Evolutionary conservation across 768 basidiomycete species (phyloP).

Genomic region (Strobilomyces confusus): DNA sequence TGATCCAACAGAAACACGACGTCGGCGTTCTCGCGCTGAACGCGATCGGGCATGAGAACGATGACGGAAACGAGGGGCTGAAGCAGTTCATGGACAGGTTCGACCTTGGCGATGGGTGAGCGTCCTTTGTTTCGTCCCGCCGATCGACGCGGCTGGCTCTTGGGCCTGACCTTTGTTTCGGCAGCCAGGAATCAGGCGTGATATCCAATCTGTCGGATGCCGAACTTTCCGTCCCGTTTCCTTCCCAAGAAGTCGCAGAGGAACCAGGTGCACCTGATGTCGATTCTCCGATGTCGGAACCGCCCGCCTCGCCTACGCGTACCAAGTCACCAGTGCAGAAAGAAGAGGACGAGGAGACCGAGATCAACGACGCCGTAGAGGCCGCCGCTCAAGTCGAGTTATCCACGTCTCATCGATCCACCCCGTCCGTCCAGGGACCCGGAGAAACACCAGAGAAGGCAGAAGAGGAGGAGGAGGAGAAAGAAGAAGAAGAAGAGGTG

Average conservation of each 20-base stretch:
- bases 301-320: conserved; percentile 27
- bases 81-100: conserved; percentile 53
- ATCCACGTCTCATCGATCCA: conserved; percentile 12
- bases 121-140: conserved; percentile 5
- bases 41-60: conserved; percentile 30
- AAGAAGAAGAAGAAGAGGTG: conserved; percentile 8
- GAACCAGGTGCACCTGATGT: conserved; percentile 17
- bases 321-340: conserved; percentile 20
- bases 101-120: conserved; percentile 51
- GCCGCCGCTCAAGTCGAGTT: conserved; percentile 10
- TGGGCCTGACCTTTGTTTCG: conserved; percentile 5
- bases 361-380: conserved; percentile 16
- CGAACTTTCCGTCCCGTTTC: conserved; percentile 26
- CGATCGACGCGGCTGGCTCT: neutral
- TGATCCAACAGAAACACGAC: conserved; percentile 54
- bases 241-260: conserved; percentile 8
- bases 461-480: conserved; percentile 16
- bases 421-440: conserved; percentile 14
- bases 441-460: conserved; percentile 5
- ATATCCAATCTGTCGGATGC: conserved; percentile 36
- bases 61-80: conserved; percentile 38
- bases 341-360: conserved; percentile 26
- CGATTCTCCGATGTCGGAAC: conserved; percentile 33
- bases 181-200: conserved; percentile 40
- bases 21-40: conserved; percentile 37